Evolutionary conservation across 345 rosid species (phyloP).

Genomic region (Streptanthus diversifolius): DNA sequence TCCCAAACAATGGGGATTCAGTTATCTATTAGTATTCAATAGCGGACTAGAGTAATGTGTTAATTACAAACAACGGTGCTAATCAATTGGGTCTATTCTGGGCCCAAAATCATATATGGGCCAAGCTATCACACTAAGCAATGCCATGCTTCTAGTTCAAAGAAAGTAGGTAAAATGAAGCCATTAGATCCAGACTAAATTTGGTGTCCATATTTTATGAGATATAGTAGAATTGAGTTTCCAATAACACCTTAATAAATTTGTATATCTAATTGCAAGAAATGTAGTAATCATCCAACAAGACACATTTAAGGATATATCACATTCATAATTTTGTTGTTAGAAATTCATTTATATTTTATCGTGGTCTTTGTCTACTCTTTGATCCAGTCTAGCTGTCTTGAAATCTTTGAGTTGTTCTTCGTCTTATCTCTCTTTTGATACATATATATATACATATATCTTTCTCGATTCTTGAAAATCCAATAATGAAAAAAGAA

Average conservation of each 20-base stretch:
- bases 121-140: not conserved
- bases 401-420: not conserved
- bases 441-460: not conserved
- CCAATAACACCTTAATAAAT: not conserved
- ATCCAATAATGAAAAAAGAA: conserved; percentile 13
- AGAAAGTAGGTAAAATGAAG: not conserved
- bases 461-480: conserved; percentile 6
- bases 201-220: not conserved
- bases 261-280: not conserved
- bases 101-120: conserved; percentile 7
- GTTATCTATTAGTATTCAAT: not conserved
- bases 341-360: not conserved
- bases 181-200: not conserved
- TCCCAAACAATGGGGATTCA: not conserved
- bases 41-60: no score
- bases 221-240: not conserved
- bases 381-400: conserved; percentile 12
- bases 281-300: conserved; percentile 9
- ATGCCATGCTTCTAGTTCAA: not conserved
- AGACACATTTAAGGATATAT: not conserved
- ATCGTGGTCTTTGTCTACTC: conserved; percentile 2
- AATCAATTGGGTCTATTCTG: not conserved
- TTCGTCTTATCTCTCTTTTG: conserved; percentile 1
- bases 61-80: not conserved
- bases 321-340: not conserved